These are phyloP conservation scores for Lentinus brumalis DNA, from an alignment of 768 basidiomycete species.

Conservation along the genomic window DNA sequence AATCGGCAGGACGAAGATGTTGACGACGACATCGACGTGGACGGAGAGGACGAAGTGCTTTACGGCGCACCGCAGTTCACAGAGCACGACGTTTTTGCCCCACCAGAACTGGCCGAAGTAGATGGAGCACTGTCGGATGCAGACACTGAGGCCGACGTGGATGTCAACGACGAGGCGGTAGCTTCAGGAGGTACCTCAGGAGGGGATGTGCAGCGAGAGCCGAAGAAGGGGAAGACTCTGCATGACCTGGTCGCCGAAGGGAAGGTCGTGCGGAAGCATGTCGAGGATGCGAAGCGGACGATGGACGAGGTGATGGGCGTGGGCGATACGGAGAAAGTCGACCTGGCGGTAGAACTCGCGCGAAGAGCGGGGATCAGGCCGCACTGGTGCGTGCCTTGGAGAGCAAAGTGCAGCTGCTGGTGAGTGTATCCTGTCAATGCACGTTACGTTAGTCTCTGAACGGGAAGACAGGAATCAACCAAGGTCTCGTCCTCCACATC, in stretches of 20 bases:
- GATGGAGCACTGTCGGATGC: slow-evolving; percentile 7
- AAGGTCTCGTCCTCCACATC: slow-evolving; percentile 44
- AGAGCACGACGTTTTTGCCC: slow-evolving; percentile 64
- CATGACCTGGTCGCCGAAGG: slow-evolving; percentile 58
- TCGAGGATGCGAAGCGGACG: slow-evolving; percentile 33
- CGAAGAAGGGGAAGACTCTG: slow-evolving; percentile 33
- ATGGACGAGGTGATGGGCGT: slow-evolving; percentile 44
- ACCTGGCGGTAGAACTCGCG: slow-evolving; percentile 48
- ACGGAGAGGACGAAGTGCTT: slow-evolving; percentile 68
- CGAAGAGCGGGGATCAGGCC: slow-evolving; percentile 47
- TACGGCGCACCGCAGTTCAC: slow-evolving; percentile 79
- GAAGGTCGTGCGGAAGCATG: slow-evolving; percentile 34
- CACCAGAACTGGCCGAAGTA: slow-evolving; percentile 13
- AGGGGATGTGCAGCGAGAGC: slow-evolving; percentile 30
- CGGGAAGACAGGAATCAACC: slow-evolving; percentile 42
- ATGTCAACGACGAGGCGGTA: slow-evolving; percentile 43
- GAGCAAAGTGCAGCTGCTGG: slow-evolving; percentile 59
- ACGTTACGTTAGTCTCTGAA: background rate
- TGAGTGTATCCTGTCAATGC: slow-evolving; percentile 32
- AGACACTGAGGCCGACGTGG: slow-evolving; percentile 36
- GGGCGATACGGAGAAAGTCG: slow-evolving; percentile 33
- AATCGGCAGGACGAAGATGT: slow-evolving; percentile 58
- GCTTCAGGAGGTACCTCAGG: slow-evolving; percentile 10
- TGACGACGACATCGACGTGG: slow-evolving; percentile 80
- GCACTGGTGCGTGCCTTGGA: slow-evolving; percentile 58